Conservation (phyloP, 805 yeast species). For the Lipomyces sp. region DNA sequence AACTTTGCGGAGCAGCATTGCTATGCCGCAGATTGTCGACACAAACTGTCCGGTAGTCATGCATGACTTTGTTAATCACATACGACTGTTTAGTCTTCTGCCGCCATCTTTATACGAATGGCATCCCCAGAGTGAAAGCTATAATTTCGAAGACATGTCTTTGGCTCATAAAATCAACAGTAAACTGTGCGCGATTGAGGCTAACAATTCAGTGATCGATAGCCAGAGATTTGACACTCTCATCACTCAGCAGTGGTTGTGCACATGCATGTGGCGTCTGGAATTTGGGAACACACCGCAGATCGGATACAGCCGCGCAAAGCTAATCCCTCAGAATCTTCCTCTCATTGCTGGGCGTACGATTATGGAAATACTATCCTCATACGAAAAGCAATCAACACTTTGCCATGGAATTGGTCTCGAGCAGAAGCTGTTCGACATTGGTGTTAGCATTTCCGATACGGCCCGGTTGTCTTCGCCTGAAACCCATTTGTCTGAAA, state of each 20-base stretch:
- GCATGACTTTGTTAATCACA: constrained; percentile 1
- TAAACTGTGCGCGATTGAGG: background rate
- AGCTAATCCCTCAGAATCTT: background rate
- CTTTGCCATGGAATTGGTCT: background rate
- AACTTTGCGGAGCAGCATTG: background rate
- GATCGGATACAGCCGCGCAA: background rate
- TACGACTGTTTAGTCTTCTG: background rate
- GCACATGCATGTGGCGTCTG: constrained; percentile 1
- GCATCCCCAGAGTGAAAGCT: background rate
- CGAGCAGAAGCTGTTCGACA: background rate
- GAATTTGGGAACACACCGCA: background rate
- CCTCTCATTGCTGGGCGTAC: background rate
- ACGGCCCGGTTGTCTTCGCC: background rate
- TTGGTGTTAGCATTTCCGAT: background rate
- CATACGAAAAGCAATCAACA: background rate
- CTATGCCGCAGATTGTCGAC: background rate
- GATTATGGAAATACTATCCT: background rate
- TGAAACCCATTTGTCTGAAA: background rate
- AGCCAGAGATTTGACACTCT: background rate
- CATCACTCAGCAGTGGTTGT: background rate
- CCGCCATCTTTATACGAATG: background rate
- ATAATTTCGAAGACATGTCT: background rate
- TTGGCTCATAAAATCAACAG: background rate
- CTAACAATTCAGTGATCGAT: background rate
- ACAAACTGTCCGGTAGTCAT: background rate